phyloP scores from a whole-genome alignment of 768 basidiomycete genomes.

The Favolaschia claudopus region DNA sequence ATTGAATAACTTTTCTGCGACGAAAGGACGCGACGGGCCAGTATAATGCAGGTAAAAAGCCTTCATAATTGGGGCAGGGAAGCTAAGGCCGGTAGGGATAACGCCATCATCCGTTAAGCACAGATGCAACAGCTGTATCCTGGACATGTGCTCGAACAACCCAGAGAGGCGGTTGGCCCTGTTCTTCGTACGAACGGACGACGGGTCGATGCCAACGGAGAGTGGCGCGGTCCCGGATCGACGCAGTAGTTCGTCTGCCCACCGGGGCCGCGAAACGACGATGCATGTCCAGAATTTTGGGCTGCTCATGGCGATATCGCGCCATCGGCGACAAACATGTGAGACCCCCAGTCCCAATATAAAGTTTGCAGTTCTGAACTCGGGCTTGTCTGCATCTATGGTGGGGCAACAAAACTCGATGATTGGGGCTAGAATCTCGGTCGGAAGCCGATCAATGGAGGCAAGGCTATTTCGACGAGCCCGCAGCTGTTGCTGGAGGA shows the following conservation, averaged over 20 bases:
- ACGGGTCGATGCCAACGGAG: not conserved
- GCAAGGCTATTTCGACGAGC: constrained; percentile 14
- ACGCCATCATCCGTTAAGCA: not conserved
- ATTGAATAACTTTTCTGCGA: not conserved
- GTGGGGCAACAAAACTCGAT: not conserved
- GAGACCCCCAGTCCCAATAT: not conserved
- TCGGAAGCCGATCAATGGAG: constrained; percentile 6
- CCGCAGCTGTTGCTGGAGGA: constrained; percentile 9
- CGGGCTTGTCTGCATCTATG: not conserved
- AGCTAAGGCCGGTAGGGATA: not conserved
- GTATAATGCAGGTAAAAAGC: not conserved
- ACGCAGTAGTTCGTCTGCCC: constrained; percentile 22
- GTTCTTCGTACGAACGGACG: not conserved
- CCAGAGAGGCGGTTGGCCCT: not conserved
- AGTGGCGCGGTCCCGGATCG: constrained; percentile 10
- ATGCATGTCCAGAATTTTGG: constrained; percentile 16
- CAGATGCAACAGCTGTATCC: constrained; percentile 12
- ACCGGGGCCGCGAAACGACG: constrained; percentile 10
- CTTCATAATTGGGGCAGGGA: constrained; percentile 6
- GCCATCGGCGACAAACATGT: constrained; percentile 23
- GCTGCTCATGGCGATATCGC: constrained; percentile 3
- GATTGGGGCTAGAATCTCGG: constrained; percentile 14
- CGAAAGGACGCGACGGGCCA: not conserved
- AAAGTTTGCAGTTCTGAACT: constrained; percentile 5
- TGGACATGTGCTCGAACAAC: constrained; percentile 3